These are phyloP conservation scores for Ganoderma lucidum DNA, from an alignment of 1,284 basidiomycete species.

Conservation along the genomic window DNA sequence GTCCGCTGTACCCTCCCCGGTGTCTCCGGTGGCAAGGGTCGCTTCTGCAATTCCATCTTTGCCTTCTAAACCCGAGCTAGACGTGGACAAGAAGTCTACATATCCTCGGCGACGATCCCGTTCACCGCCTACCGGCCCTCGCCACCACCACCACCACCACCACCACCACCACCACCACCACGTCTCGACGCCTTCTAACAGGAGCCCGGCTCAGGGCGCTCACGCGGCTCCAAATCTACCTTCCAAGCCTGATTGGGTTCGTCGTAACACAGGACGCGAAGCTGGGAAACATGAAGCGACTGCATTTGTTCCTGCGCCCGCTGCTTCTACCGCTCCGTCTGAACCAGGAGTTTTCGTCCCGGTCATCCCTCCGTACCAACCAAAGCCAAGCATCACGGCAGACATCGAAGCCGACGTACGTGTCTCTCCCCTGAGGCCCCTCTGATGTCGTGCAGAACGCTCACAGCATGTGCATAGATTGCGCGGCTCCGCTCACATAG, in stretches of 20 bases:
- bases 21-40: slow-evolving; percentile 9
- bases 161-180: slow-evolving; percentile 12
- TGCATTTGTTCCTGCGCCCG: slow-evolving; percentile 16
- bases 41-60: slow-evolving; percentile 14
- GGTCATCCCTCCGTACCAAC: slow-evolving; percentile 24
- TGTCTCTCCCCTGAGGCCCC: not conserved
- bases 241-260: slow-evolving; percentile 33
- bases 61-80: slow-evolving; percentile 23
- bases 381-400: slow-evolving; percentile 15
- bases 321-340: slow-evolving; percentile 11
- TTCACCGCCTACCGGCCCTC: slow-evolving; percentile 33
- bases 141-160: slow-evolving; percentile 23
- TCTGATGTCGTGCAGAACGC: not conserved
- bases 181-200: slow-evolving; percentile 29
- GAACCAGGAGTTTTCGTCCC: slow-evolving; percentile 16
- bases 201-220: slow-evolving; percentile 31
- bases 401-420: slow-evolving; percentile 33
- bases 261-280: slow-evolving; percentile 22
- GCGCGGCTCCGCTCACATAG: slow-evolving; percentile 49
- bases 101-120: slow-evolving; percentile 30
- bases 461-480: slow-evolving; percentile 35
- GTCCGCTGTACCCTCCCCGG: not conserved
- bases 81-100: slow-evolving; percentile 16
- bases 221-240: slow-evolving; percentile 29
- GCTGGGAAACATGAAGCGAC: slow-evolving; percentile 18